Evolutionary conservation across 2,329 filamentous ascomycete genomes (phyloP), one percentile per base, ranked within the genome.

Genomic region (Lanzia echinophila): DNA sequence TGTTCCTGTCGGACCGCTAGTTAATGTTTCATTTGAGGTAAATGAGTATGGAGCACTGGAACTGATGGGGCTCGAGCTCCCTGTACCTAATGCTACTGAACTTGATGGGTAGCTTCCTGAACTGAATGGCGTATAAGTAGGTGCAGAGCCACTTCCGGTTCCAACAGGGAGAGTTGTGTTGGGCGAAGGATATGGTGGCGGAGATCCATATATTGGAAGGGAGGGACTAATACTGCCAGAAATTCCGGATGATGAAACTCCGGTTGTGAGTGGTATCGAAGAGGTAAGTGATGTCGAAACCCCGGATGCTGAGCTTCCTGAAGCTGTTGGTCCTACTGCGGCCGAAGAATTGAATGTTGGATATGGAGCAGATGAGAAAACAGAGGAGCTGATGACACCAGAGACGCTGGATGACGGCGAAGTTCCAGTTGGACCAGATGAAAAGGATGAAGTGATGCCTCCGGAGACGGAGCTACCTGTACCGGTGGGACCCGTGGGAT

Each of bases 1-100:
- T 50, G 53, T 47, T 31, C 57, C 55, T 11, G 49, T 58, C 24
- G 59, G 43, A 19, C 48, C 55, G 28, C 34, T 36, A 7, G 42
- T 20, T 10, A 41, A 44, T 3, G 58, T 60, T 7, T 46, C 42
- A 31, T 54, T 58, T n/a, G 49, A 55, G 20, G 52, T 28, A 20
- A 33, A 46, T 47, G 54, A 43, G 22, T 53, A 60, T 22, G 58
- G 54, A 41, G 42, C 22, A 7, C 41, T 28, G 41, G 50, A 46
- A n/a, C 47, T 46, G 38, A 51, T 33, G 24, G 49, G 47, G 42
- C 48, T 56, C 15, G 54, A 56, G 31, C 45, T 46, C 45, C 47
- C 50, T 43, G 51, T 49, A n/a, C 38, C 51, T 8, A 44, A 12
- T 24, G 36, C n/a, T 22, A 19, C 24, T n/a, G 46, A 49, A 24